Base-by-base conservation (phyloP, 1,284 basidiomycete genomes). In the Boletellus sp. region DNA sequence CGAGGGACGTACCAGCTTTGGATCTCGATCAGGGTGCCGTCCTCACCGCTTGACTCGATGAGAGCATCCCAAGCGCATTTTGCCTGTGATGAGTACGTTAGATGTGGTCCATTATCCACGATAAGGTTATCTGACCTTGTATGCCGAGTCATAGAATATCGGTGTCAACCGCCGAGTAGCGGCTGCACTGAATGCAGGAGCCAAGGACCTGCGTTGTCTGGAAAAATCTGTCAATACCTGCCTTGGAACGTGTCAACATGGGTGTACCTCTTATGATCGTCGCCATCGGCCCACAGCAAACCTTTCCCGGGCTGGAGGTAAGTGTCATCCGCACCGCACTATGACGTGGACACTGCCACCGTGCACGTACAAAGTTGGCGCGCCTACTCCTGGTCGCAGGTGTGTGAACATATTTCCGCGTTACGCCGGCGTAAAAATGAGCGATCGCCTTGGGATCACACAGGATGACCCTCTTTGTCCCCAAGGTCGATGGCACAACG, bases 21-120 rank as follows among this genome's bases (percentile, higher is more conserved):
- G 3, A 84, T 79, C 22, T 85, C 79, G 18, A 84, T 79, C 13
- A 77, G 53, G 1, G 50, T 37, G 19, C 47, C 19, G 0, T 58
- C 60, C 2, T 63, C 63, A 39, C 63, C 69, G 7, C 54, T 60
- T 0, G 71, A 60, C 24, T 77, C 73, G 0, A 83, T 57, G 16
- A 73, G 60, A 8, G 64, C 56, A 26, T 83, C 78, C 82, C 82
- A 85, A 5, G 64, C 64, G 57, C 59, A 65, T 77, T 81, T 58
- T 74, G 61, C 79, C 60, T 60, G n/a, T 7, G 24, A 28, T 8
- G 8, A 18, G 16, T n/a, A 8, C 35, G 15, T 18, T n/a, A 36
- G n/a, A 8, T 10, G 11, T 4, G 16, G 16, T 16, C 5, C 16
- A 6, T 10, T 3, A 22, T 36, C 8, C 3, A 26, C 21, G 11